These are phyloP conservation scores for Suillus brevipes DNA, from an alignment of 768 basidiomycete genomes.

Conservation along the genomic window DNA sequence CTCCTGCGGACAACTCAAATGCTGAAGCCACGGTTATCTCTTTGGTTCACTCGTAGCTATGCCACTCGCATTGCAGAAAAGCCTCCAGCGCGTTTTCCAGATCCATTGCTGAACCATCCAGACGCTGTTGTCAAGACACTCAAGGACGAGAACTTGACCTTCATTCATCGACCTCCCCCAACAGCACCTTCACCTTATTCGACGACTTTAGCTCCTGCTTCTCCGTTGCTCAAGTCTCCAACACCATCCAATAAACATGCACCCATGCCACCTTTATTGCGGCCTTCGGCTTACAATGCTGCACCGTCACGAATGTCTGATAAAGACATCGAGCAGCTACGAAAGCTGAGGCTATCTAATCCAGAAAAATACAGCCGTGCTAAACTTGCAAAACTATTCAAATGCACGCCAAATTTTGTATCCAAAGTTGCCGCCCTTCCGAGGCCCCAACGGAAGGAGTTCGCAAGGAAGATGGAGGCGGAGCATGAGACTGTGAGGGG, in stretches of 20 bases:
- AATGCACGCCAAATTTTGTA: conserved; percentile 69
- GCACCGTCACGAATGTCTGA: conserved; percentile 46
- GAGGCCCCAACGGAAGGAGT: conserved; percentile 45
- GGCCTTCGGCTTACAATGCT: conserved; percentile 38
- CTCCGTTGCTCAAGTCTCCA: conserved; percentile 60
- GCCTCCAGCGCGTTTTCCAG: conserved; percentile 55
- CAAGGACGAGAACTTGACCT: conserved; percentile 60
- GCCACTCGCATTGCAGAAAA: conserved; percentile 40
- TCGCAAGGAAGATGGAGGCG: conserved; percentile 44
- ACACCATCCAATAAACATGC: conserved; percentile 21
- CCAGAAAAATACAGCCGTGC: conserved; percentile 60
- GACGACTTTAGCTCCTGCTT: conserved; percentile 65
- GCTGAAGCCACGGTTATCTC: conserved; percentile 23
- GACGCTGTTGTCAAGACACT: conserved; percentile 52
- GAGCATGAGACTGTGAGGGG: conserved; percentile 48
- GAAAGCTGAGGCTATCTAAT: conserved; percentile 54
- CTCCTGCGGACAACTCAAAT: conserved; percentile 11
- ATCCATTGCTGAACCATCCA: conserved; percentile 56
- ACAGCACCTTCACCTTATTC: conserved; percentile 74
- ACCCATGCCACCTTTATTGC: conserved; percentile 50
- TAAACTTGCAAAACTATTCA: conserved; percentile 75
- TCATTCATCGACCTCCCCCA: conserved; percentile 85
- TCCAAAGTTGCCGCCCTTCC: conserved; percentile 62
- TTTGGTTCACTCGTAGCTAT: conserved; percentile 34
- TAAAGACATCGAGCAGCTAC: conserved; percentile 56